These are phyloP conservation scores for Evernia prunastri DNA, from an alignment of 495 filamentous ascomycete species.

Conservation along the genomic window DNA sequence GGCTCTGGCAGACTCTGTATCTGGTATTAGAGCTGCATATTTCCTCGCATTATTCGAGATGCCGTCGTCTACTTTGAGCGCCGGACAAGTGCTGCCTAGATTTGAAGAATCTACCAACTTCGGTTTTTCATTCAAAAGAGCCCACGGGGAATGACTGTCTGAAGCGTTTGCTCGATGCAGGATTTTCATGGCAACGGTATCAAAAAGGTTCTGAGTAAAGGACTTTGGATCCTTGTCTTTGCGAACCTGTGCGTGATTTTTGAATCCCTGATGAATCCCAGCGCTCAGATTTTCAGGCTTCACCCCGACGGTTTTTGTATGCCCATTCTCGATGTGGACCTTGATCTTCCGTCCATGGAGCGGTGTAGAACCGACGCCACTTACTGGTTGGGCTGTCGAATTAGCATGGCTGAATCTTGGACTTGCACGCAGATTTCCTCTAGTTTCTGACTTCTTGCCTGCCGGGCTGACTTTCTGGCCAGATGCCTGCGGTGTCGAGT, in stretches of 20 bases:
- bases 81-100: not conserved
- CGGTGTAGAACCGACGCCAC: not conserved
- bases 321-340: slow-evolving; percentile 1
- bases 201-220: slow-evolving; percentile 76
- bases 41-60: not conserved
- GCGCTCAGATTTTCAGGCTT: not conserved
- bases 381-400: not conserved
- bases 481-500: not conserved
- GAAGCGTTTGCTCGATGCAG: slow-evolving; percentile 38
- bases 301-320: not conserved
- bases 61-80: not conserved
- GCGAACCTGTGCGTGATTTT: slow-evolving; percentile 31
- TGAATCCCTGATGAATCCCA: slow-evolving; percentile 1
- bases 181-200: slow-evolving; percentile 72
- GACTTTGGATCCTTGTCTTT: slow-evolving; percentile 71
- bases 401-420: not conserved
- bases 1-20: not conserved
- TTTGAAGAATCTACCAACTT: not conserved
- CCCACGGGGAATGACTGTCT: not conserved
- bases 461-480: not conserved
- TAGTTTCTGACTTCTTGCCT: not conserved
- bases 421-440: not conserved
- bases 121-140: not conserved
- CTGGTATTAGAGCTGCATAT: not conserved
- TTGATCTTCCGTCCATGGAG: not conserved